Percentiles rank a stretch among this genome's conserved stretches.
Evolutionary conservation across 768 basidiomycete genomes (phyloP).

Genomic region (Lentinula detonsa): DNA sequence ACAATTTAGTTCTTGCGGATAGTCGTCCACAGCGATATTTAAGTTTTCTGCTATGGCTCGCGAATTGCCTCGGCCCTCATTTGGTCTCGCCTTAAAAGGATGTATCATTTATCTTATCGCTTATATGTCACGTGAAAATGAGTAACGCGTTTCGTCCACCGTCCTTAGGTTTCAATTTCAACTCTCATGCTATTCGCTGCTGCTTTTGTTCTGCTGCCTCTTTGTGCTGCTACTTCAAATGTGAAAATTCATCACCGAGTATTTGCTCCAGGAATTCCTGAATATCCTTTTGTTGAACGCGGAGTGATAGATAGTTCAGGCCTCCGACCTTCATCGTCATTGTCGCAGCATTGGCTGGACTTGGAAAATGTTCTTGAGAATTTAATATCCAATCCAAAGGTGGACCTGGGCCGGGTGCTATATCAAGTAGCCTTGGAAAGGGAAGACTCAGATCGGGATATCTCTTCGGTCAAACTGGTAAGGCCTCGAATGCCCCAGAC

Average conservation of each 20-base stretch:
- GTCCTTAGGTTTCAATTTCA: neutral
- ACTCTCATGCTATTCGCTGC: conserved; percentile 7
- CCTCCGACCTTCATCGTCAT: conserved; percentile 34
- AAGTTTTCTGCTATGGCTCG: neutral
- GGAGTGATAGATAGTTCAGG: conserved; percentile 30
- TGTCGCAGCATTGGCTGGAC: conserved; percentile 39
- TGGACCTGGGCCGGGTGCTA: conserved; percentile 34
- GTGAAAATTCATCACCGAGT: conserved; percentile 45
- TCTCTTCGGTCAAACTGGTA: conserved; percentile 60
- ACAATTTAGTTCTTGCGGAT: neutral
- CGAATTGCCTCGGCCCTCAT: conserved; percentile 1
- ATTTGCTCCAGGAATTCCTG: conserved; percentile 36
- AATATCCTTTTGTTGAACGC: conserved; percentile 35
- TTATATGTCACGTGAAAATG: neutral
- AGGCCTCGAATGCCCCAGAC: conserved; percentile 5
- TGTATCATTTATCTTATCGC: neutral
- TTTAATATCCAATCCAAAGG: conserved; percentile 8
- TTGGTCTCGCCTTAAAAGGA: neutral
- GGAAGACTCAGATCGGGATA: conserved; percentile 43
- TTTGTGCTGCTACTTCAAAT: conserved; percentile 12
- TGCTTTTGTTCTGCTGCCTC: conserved; percentile 14
- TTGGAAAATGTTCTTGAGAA: conserved; percentile 30
- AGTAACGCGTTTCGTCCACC: neutral
- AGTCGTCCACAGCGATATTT: neutral
- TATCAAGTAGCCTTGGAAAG: conserved; percentile 72